phyloP scores from a whole-genome alignment of 2,329 filamentous ascomycete species.

The Cytospora schulzeri region DNA sequence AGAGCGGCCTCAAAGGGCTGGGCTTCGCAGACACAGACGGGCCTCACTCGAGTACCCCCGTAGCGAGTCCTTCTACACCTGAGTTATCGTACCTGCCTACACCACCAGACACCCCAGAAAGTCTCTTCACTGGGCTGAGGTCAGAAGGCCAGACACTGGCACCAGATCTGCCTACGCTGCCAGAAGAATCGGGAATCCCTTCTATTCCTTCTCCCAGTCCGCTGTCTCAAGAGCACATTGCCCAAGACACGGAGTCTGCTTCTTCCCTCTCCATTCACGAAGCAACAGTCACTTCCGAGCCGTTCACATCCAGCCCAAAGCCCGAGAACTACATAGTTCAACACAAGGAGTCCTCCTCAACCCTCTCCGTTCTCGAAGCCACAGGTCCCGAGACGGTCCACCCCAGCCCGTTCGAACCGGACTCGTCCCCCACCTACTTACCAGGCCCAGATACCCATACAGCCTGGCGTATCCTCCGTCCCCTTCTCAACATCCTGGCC shows the following conservation, averaged over 20 bases:
- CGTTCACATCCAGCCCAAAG: not conserved
- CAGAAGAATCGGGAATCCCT: not conserved
- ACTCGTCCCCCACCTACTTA: not conserved
- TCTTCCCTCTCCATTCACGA: not conserved
- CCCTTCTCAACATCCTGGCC: not conserved
- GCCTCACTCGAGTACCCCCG: not conserved
- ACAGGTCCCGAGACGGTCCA: not conserved
- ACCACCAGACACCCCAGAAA: not conserved
- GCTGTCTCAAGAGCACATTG: not conserved
- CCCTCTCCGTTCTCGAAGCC: not conserved
- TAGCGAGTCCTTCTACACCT: conserved; percentile 1
- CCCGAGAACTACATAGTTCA: not conserved
- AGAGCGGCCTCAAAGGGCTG: not conserved
- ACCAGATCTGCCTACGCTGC: not conserved
- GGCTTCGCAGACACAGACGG: not conserved
- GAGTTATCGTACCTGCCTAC: not conserved
- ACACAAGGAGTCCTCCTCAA: not conserved
- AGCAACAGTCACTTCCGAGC: not conserved
- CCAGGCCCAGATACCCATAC: not conserved
- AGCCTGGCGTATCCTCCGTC: too few relatives aligned
- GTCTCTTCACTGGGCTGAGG: not conserved
- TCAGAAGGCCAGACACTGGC: not conserved
- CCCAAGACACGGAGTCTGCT: not conserved
- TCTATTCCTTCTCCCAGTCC: not conserved
- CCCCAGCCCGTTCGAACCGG: not conserved